Evolutionary conservation across 2,329 filamentous ascomycete species (phyloP), one percentile per base, ranked within the genome.

Genomic region (Scedosporium aurantiacum): DNA sequence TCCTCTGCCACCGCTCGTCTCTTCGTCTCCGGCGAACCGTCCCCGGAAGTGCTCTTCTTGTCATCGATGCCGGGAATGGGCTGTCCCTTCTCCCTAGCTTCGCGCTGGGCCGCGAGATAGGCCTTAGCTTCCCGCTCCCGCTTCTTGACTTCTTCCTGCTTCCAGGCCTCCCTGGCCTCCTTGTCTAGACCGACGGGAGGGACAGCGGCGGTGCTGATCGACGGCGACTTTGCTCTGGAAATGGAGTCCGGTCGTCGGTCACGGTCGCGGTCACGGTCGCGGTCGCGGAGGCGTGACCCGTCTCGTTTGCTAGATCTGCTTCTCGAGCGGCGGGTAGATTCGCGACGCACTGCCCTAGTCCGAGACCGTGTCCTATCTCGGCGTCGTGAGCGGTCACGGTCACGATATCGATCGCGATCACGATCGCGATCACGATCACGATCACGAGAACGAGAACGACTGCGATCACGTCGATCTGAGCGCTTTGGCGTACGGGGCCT

Each of bases 51-150:
- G 58, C 73, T 75, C 64, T 73, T 75, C 64, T 75, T 78, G 65
- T 83, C 81, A 60, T 83, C 79, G n/a, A 83, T 73, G n/a, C 81
- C 80, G 0, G 82, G 81, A 21, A 83, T 71, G 1, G 82, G 81
- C 47, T 84, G 69, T 7, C 82, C 82, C 68, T 85, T 85, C 57
- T 78, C 78, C 32, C 81, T 77, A 37, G 83, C 83, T 65, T 85
- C 82, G 64, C 82, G 80, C 66, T 85, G 82, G 2, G 82, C 82
- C 5, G 82, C 82, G 43, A 86, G 73, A 66, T 86, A 87, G 4
- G 82, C 82, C 69, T 85, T 86, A 45, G 84, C 84, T 70, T 86
- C 83, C 64, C 79, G 79, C 69, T 86, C 83, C 58, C 83, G 79
- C 68, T 84, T 82, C 69, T 78, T 82, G 60, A 84, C 82, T 66